Evolutionary conservation across 192 early-diverging fungal species (phyloP).

Genomic region (Umbelopsis ramanniana): DNA sequence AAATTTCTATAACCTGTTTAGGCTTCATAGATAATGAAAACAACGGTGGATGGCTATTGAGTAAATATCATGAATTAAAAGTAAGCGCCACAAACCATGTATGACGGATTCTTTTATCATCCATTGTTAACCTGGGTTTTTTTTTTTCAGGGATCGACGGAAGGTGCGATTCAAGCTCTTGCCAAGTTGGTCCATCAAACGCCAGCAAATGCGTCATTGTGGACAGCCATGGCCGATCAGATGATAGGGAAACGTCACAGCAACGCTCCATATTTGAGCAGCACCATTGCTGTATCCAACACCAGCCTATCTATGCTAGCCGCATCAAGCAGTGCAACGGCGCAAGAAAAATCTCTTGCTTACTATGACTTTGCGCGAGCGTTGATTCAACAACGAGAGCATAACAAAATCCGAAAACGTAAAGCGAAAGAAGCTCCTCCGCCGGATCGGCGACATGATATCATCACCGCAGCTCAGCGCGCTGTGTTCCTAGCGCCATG

Average conservation of each 20-base stretch:
- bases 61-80: slow-evolving; percentile 17
- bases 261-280: slow-evolving; percentile 6
- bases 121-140: neutral
- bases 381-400: slow-evolving; percentile 41
- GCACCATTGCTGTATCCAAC: slow-evolving; percentile 38
- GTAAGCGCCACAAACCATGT: neutral
- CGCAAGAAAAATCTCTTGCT: slow-evolving; percentile 34
- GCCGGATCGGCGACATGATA: slow-evolving; percentile 15
- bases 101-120: no score
- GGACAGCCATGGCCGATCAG: slow-evolving; percentile 48
- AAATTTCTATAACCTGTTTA: neutral
- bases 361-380: slow-evolving; percentile 44
- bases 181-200: slow-evolving; percentile 47
- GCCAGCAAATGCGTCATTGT: slow-evolving; percentile 39
- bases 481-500: slow-evolving; percentile 51
- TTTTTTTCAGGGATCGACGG: slow-evolving; percentile 19
- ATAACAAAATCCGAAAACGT: slow-evolving; percentile 40
- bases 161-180: slow-evolving; percentile 35
- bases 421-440: slow-evolving; percentile 26
- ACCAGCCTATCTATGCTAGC: slow-evolving; percentile 32
- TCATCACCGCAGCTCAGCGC: slow-evolving; percentile 37
- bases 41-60: neutral
- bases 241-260: slow-evolving; percentile 29
- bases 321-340: slow-evolving; percentile 30
- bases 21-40: slow-evolving; percentile 10